Evolutionary conservation across 371 early-diverging fungal genomes (phyloP).

Genomic region (Circinella umbellata): DNA sequence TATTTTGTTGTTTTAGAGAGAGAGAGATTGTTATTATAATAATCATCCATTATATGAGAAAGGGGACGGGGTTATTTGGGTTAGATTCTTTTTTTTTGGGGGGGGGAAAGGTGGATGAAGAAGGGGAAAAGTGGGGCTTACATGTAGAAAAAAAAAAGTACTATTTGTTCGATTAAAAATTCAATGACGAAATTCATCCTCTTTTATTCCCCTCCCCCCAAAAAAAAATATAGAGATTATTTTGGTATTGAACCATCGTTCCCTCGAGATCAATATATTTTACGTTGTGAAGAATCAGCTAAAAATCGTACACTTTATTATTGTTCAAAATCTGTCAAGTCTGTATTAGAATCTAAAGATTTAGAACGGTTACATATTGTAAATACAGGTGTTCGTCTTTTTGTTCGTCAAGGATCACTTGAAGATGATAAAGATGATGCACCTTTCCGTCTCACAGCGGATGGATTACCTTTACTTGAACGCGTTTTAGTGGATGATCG

Average conservation of each 20-base stretch:
- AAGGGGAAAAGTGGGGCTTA: too few species aligned
- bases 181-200: too few species aligned
- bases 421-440: conserved; percentile 53
- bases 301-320: conserved; percentile 81
- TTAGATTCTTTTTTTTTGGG: too few species aligned
- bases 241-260: conserved; percentile 76
- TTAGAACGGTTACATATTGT: conserved; percentile 77
- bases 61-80: too few species aligned
- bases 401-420: conserved; percentile 73
- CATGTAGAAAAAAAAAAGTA: too few species aligned
- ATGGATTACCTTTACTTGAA: conserved; percentile 75
- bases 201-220: too few species aligned
- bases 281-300: conserved; percentile 73
- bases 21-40: too few species aligned
- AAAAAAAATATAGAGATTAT: too few species aligned
- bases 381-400: conserved; percentile 88
- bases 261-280: conserved; percentile 82
- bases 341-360: conserved; percentile 69
- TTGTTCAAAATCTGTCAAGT: conserved; percentile 77
- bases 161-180: too few species aligned
- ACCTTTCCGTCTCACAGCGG: conserved; percentile 79
- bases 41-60: too few species aligned
- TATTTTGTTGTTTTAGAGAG: too few species aligned
- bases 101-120: too few species aligned
- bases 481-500: conserved; percentile 57